Percentiles rank a stretch among this genome's conserved stretches.
Conservation (phyloP, 2,329 filamentous ascomycete species). For the Neurospora sp. region DNA sequence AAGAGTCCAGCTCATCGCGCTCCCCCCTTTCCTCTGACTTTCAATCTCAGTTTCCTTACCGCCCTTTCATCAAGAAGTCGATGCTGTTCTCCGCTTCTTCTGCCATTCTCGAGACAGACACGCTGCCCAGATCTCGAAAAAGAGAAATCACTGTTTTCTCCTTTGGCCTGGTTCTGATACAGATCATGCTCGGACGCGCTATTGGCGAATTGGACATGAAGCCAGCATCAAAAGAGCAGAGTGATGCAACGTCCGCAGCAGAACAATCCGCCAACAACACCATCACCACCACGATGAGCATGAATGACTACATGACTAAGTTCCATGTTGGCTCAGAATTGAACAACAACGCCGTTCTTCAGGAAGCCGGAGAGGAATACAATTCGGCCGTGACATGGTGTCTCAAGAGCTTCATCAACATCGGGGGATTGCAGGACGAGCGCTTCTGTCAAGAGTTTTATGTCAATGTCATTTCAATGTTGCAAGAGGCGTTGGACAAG, state of each 20-base stretch:
- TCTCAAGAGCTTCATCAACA: not conserved
- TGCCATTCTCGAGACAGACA: not conserved
- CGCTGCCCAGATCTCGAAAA: not conserved
- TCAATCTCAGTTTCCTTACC: not conserved
- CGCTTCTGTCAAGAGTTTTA: slow-evolving; percentile 1
- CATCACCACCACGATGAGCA: not conserved
- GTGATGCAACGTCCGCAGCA: not conserved
- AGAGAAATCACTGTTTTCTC: not conserved
- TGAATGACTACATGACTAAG: not conserved
- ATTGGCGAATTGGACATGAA: not conserved
- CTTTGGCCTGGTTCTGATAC: not conserved
- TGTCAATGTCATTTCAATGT: not conserved
- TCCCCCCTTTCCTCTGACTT: not conserved
- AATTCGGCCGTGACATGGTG: not conserved
- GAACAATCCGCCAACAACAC: not conserved
- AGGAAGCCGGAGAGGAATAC: not conserved
- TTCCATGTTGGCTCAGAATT: not conserved
- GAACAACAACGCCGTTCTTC: not conserved
- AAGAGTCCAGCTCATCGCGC: not conserved
- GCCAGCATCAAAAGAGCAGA: not conserved
- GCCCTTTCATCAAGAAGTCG: not conserved
- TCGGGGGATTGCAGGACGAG: not conserved
- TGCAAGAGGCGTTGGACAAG: not conserved
- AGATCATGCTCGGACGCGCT: not conserved
- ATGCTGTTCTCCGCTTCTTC: not conserved